A percentile compares a stretch with the other conserved stretches of the same genome.
Conservation (phyloP, 73 alveolate species). For the Stentor coeruleus region DNA sequence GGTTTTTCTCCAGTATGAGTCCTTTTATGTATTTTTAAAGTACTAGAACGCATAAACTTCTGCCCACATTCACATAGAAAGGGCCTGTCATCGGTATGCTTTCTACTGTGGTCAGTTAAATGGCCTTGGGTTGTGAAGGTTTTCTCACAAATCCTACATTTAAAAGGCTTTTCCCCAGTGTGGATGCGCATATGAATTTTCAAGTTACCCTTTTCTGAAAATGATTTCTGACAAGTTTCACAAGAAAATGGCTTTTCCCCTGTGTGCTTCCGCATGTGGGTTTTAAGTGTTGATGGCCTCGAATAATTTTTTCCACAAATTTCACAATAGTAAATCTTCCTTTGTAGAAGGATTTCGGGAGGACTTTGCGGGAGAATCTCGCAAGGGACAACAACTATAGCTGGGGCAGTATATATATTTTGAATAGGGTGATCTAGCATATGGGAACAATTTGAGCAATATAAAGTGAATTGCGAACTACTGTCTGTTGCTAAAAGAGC, state of each 20-base stretch:
- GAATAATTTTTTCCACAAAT: background rate
- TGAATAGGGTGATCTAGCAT: too few species aligned
- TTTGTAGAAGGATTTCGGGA: background rate
- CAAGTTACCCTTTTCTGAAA: slow-evolving; percentile 55
- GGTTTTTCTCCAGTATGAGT: slow-evolving; percentile 58
- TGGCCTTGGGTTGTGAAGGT: slow-evolving; percentile 79
- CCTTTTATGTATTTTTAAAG: slow-evolving; percentile 37
- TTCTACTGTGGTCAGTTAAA: slow-evolving; percentile 56
- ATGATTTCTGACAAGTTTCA: slow-evolving; percentile 65
- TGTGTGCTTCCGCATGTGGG: slow-evolving; percentile 79
- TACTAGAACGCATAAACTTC: slow-evolving; percentile 37
- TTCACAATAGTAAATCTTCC: background rate
- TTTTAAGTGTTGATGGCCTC: slow-evolving; percentile 38
- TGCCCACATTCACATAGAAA: slow-evolving; percentile 29
- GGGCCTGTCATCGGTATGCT: slow-evolving; percentile 36
- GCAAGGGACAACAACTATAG: too few species aligned
- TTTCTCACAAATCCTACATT: slow-evolving; percentile 73
- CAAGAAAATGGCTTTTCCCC: slow-evolving; percentile 88
- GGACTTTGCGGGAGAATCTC: background rate
- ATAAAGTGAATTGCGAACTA: too few species aligned
- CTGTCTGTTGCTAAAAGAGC: too few species aligned
- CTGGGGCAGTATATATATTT: too few species aligned
- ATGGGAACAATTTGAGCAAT: too few species aligned
- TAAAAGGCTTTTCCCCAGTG: slow-evolving; percentile 65
- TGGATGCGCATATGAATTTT: slow-evolving; percentile 58